Base-by-base conservation (phyloP, 2,329 filamentous ascomycete genomes). In the Alternaria sp. region DNA sequence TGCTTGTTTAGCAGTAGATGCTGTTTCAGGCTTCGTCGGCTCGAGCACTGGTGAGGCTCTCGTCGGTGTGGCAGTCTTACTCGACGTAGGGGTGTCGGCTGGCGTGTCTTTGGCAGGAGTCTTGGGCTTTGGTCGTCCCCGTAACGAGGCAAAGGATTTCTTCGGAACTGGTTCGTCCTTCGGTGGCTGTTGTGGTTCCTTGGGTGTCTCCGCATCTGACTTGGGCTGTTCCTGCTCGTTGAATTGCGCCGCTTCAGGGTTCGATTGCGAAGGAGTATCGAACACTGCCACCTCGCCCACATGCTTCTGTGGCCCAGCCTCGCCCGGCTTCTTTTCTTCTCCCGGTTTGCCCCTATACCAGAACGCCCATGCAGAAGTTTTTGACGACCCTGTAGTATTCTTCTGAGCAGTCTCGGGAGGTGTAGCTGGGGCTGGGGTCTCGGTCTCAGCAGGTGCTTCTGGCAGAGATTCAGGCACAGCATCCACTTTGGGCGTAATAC, bases 311-410 rank as follows among this genome's bases (percentile, higher is more conserved):
- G 78, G 90, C 81, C 43, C 88, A 85, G 48, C 84, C 75, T 75
- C 88, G 81, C 34, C 86, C 81, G 63, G 86, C 82, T 51, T 69
- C 85, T 81, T 24, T 82, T 87, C 65, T 75, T 72, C 69, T 83
- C 86, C 36, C 72, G 80, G 65, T 57, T 78, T 78, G 4, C 89
- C 88, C 46, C 84, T 86, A 14, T 89, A 92, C 91, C 91, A 94
- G 66, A 94, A 94, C 0, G 89, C 91, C 91, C 91, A 94, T 0
- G 89, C 91, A 0, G 91, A 90, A 75, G 63, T 80, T 68, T 66
- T 84, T 70, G 77, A 70, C 63, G 85, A 80, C 6, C 80, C 78
- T 1, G 80, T 77, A 3, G 52, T 64, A 39, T 55, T 63, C 14
- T 59, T 42, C 20, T 54, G 49, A 22, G 46, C 20, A 22, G 47